Base-by-base conservation (phyloP, 148 eudicot genomes). In the Polygonum maritimum region DNA sequence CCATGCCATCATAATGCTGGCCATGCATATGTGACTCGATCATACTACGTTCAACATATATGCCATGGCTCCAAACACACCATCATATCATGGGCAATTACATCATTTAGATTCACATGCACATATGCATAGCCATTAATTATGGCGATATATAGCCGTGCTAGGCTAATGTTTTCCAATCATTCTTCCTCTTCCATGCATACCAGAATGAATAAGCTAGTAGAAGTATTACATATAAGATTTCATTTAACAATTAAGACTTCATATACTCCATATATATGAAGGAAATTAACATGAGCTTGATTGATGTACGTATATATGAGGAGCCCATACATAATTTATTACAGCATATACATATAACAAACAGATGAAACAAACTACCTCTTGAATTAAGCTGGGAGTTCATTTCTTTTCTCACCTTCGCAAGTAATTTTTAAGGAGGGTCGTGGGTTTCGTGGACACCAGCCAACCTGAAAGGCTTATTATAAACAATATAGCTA, bases 391-490 rank as follows among this genome's bases (percentile, higher is more conserved):
- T 10, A 5, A 60, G 10, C 31, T 31, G 10, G 69, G 31, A 21
- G 63, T 57, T 57, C 63, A 57, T 57, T 21, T 57, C 26, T 57
- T 57, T n/a, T 14, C 63, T 57, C 63, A 57, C 31, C 63, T 57
- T 10, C 2, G 63, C 63, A 57, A 21, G 63, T 21, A 21, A n/a
- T 7, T 9, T 57, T 21, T 57, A 8, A 36, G 44, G 71, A 35
- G 45, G 71, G 45, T 7, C 44, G 21, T 67, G 44, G 71, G 44
- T 36, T 67, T 67, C 45, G 45, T 67, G 2, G 21, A 67, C 19
- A 36, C 44, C 44, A 67, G 44, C 19, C 71, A 67, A 67, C 71
- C 71, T 67, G 71, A 15, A 67, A 67, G 71, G 69, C 40, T 63
- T 63, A 63, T 26, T 38, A 67, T 67, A 13, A 67, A 38, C 45